Evolutionary conservation across 768 basidiomycete species (phyloP), one percentile per base, ranked within the genome.

Genomic region (Phaeolepiota aurea): DNA sequence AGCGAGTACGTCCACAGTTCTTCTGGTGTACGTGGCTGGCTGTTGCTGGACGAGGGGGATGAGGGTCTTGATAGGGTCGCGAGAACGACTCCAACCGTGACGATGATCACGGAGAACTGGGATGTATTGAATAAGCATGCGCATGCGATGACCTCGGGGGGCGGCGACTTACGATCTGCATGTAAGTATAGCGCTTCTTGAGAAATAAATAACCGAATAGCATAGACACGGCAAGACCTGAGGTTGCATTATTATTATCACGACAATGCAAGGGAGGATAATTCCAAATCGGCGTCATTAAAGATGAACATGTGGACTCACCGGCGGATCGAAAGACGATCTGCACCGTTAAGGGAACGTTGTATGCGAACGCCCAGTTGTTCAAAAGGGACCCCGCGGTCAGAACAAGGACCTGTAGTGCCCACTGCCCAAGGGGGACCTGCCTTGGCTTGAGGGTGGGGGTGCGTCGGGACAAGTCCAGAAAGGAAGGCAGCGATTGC

Each of bases 281-380:
- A n/a, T n/a, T n/a, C n/a, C n/a, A n/a, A n/a, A n/a, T n/a, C n/a
- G n/a, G n/a, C n/a, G n/a, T n/a, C n/a, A n/a, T n/a, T n/a, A n/a
- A n/a, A n/a, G n/a, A n/a, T n/a, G n/a, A n/a, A n/a, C n/a, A 28
- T n/a, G n/a, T 28, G 20, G 28, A 44, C 56, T 53, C 31, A 81
- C 87, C 87, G 30, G 84, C 87, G 38, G 86, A 88, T 25, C 89
- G 77, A 57, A 90, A 87, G 19, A 92, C 79, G 48, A 92, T 90
- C 48, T 87, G 76, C 2, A 92, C 62, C 1, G 85, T 77, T 34
- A 89, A 63, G 3, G 87, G 87, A 0, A 90, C 81, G 36, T 79
- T 65, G 55, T 76, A 86, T 0, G 79, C 79, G 53, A 81, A 88
- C 1, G 81, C 85, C 76, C 78, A 82, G 55, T 88, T 90, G 55